Conservation (phyloP, 768 basidiomycete genomes). For the Porpolomopsis calyptriformis region DNA sequence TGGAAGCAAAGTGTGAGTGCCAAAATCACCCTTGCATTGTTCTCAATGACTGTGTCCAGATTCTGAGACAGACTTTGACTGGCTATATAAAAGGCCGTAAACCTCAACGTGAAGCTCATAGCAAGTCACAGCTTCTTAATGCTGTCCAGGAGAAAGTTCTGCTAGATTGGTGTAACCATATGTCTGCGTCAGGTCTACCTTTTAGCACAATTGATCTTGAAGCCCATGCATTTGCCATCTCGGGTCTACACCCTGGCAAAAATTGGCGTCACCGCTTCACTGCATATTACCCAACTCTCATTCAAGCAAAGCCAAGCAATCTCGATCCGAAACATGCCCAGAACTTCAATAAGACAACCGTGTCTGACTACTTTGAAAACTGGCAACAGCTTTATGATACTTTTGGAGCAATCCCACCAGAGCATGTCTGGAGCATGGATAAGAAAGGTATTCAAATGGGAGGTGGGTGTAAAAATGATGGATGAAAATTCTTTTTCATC, state of each 20-base stretch:
- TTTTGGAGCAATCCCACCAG: conserved; percentile 15
- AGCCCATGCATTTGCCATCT: not conserved
- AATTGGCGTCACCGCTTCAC: conserved; percentile 11
- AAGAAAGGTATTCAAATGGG: conserved; percentile 21
- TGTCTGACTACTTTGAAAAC: conserved; percentile 8
- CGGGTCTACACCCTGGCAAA: conserved; percentile 5
- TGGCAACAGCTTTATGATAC: conserved; percentile 4
- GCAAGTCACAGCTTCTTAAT: conserved; percentile 7
- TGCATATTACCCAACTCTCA: conserved; percentile 9
- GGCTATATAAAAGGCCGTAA: conserved; percentile 3
- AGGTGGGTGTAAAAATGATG: conserved; percentile 7
- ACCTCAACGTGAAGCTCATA: conserved; percentile 4
- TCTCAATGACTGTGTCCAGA: not conserved
- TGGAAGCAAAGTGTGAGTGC: not conserved
- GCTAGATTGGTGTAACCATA: conserved; percentile 11
- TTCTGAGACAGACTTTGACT: not conserved
- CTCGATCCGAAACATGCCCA: conserved; percentile 23
- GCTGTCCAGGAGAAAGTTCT: conserved; percentile 7
- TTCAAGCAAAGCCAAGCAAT: conserved; percentile 14
- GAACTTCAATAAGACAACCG: conserved; percentile 15
- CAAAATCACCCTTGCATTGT: not conserved
- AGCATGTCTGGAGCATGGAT: conserved; percentile 22
- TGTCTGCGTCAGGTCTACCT: conserved; percentile 5
- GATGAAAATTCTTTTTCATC: conserved; percentile 15
- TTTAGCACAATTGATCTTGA: not conserved